phyloP scores from a whole-genome alignment of 257 asterid species.

The Nicotiana obtusifolia region DNA sequence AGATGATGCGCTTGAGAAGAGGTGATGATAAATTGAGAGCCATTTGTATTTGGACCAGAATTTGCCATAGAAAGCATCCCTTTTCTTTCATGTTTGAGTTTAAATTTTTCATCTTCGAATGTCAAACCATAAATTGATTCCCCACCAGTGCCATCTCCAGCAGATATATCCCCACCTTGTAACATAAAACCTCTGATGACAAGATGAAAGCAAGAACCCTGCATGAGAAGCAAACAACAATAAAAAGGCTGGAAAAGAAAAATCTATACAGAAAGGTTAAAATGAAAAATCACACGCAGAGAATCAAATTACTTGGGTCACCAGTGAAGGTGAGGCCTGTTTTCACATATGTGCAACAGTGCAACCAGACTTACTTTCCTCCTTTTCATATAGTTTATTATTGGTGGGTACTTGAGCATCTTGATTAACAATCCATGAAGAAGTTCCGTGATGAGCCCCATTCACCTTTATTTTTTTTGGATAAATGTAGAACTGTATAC shows the following conservation, averaged over 20 bases:
- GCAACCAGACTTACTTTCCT: conserved; percentile 4
- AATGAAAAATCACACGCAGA: neutral
- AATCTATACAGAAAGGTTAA: neutral
- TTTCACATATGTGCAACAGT: neutral
- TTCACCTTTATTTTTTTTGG: neutral
- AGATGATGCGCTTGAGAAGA: conserved; percentile 28
- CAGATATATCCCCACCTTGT: conserved; percentile 35
- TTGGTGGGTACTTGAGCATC: neutral
- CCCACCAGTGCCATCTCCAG: conserved; percentile 34
- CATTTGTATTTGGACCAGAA: conserved; percentile 31
- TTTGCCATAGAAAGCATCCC: conserved; percentile 42
- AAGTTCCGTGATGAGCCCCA: neutral
- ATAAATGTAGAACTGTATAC: neutral
- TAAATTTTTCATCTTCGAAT: conserved; percentile 41
- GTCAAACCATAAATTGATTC: conserved; percentile 34
- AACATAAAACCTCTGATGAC: conserved; percentile 27
- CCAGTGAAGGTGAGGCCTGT: neutral
- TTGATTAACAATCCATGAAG: neutral
- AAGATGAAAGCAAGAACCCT: conserved; percentile 39
- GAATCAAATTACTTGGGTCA: neutral
- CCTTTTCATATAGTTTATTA: neutral
- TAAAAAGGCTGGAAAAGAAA: neutral
- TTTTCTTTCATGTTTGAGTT: conserved; percentile 38
- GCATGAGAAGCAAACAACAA: conserved; percentile 8
- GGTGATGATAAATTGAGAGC: conserved; percentile 32